A percentile compares a stretch with the other conserved stretches of the same genome.
Evolutionary conservation across 768 basidiomycete genomes (phyloP).

Genomic region (Cystoderma amianthinum): DNA sequence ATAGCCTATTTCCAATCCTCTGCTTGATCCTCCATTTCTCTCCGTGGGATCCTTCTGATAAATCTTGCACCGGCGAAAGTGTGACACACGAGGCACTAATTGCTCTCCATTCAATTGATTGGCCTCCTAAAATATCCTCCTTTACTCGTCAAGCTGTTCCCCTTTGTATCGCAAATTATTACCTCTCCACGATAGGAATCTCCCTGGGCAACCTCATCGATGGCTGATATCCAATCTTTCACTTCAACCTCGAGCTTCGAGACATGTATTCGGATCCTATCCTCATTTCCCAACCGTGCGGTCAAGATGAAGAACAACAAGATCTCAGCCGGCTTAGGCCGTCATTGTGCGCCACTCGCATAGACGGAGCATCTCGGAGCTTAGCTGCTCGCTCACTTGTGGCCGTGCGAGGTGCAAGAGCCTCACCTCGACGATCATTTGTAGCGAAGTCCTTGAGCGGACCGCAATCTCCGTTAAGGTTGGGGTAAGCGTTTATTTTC

Average conservation of each 20-base stretch:
- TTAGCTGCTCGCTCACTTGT: too few relatives aligned
- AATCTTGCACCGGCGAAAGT: background rate
- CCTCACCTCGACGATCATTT: too few relatives aligned
- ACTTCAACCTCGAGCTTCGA: too few relatives aligned
- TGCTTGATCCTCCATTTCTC: background rate
- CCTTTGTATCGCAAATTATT: background rate
- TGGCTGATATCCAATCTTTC: background rate
- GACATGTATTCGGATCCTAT: too few relatives aligned
- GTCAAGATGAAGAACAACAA: background rate
- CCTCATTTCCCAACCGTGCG: background rate
- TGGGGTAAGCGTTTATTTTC: background rate
- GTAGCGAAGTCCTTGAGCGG: too few relatives aligned
- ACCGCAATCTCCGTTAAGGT: background rate
- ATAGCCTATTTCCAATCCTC: background rate
- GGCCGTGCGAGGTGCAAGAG: too few relatives aligned
- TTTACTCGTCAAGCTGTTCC: too few relatives aligned
- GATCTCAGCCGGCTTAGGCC: background rate
- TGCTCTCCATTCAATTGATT: too few relatives aligned
- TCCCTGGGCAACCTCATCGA: conserved; percentile 1
- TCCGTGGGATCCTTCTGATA: background rate
- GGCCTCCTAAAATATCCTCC: too few relatives aligned
- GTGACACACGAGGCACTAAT: background rate
- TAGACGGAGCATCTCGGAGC: background rate
- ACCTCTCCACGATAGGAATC: conserved; percentile 5
- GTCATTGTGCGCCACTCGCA: background rate